These are phyloP conservation scores for Mycena amicta DNA, from an alignment of 768 basidiomycete species.

Conservation along the genomic window DNA sequence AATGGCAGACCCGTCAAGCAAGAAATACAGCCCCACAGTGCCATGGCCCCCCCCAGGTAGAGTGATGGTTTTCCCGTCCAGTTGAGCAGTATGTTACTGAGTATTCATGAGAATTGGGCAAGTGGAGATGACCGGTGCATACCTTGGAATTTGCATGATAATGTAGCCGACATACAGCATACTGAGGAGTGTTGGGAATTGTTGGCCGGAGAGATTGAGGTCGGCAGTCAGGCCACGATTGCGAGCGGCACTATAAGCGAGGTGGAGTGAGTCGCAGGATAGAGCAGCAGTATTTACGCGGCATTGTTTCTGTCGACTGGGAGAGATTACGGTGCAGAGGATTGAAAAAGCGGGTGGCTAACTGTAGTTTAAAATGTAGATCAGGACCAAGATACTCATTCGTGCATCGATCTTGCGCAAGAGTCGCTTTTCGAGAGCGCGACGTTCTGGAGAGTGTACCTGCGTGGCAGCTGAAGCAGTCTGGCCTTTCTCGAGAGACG, in stretches of 20 bases:
- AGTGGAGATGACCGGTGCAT: slow-evolving; percentile 27
- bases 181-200: slow-evolving; percentile 70
- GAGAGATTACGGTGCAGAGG: background rate
- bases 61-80: slow-evolving; percentile 67
- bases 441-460: slow-evolving; percentile 30
- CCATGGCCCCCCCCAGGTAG: slow-evolving; percentile 70
- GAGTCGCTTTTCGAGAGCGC: slow-evolving; percentile 52
- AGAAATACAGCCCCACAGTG: slow-evolving; percentile 15
- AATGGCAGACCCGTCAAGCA: slow-evolving; percentile 7
- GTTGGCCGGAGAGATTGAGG: slow-evolving; percentile 58
- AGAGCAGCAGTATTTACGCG: slow-evolving; percentile 38
- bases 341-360: slow-evolving; percentile 10
- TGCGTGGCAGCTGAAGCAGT: background rate
- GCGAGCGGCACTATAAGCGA: slow-evolving; percentile 59
- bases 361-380: slow-evolving; percentile 56
- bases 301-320: slow-evolving; percentile 76
- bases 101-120: background rate
- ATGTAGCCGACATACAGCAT: slow-evolving; percentile 73
- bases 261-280: background rate
- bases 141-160: slow-evolving; percentile 81
- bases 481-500: slow-evolving; percentile 20
- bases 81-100: slow-evolving; percentile 77
- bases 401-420: slow-evolving; percentile 58
- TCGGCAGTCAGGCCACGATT: slow-evolving; percentile 73
- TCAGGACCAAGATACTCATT: slow-evolving; percentile 51